Percentiles rank a stretch among this genome's conserved stretches.
Conservation (phyloP, 352 stramenopile genomes). For the Pythium rhizo-oryzae region DNA sequence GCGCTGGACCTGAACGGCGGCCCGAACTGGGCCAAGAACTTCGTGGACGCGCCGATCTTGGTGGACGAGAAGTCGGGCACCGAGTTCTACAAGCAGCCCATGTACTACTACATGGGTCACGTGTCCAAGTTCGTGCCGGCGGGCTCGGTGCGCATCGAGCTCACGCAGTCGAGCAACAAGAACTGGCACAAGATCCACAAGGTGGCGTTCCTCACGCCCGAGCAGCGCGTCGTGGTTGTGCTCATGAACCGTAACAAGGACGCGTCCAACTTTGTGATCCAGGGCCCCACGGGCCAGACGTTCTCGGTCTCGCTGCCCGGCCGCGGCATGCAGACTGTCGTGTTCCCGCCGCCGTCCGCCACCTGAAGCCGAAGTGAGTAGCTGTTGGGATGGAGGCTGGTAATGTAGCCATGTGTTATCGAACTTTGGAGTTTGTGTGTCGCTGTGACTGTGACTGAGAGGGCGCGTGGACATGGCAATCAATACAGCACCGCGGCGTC, state of each 20-base stretch:
- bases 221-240: constrained; percentile 40
- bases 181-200: constrained; percentile 40
- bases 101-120: constrained; percentile 84
- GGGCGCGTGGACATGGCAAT: no score
- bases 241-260: constrained; percentile 40
- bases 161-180: constrained; percentile 29
- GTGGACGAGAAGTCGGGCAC: constrained; percentile 51
- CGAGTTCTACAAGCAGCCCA: constrained; percentile 85
- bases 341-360: constrained; percentile 46
- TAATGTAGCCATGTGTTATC: no score
- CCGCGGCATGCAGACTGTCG: constrained; percentile 33
- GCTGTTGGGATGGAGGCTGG: no score
- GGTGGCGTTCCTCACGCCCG: constrained; percentile 52
- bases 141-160: constrained; percentile 33
- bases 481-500: no score
- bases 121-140: constrained; percentile 70
- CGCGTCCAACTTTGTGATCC: constrained; percentile 10
- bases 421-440: no score
- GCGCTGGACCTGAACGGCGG: constrained; percentile 70
- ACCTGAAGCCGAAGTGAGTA: constrained; percentile 46
- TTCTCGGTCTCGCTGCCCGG: constrained; percentile 31
- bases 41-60: constrained; percentile 76
- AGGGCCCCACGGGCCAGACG: constrained; percentile 16
- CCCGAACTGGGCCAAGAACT: constrained; percentile 76
- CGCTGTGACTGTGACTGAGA: no score